Base-by-base conservation (phyloP, 2,329 filamentous ascomycete genomes). In the Exophiala sideris region DNA sequence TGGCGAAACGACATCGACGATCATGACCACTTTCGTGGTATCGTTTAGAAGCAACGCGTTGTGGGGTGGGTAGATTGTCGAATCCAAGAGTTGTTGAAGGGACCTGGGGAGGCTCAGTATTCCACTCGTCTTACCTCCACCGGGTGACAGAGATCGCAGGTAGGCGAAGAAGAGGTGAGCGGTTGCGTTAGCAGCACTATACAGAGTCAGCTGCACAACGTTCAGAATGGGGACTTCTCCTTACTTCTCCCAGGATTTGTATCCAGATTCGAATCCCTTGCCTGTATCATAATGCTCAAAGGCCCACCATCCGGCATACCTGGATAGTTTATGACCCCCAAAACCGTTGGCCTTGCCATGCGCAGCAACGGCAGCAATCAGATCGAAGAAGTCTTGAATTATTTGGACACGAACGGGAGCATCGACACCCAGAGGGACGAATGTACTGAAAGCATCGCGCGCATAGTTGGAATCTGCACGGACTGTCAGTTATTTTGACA, bases 141-240 rank as follows among this genome's bases (percentile, higher is more conserved):
- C 87, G n/a, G 94, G 92, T 1, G 90, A 85, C 44, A 96, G 76
- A 0, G 91, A 96, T 64, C 94, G 84, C 45, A 99, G 82, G 69
- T 97, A 99, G 52, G 94, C 94, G 68, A 99, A 99, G 78, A 99
- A 99, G 50, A 99, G 77, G 75, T 99, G 94, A 66, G 91, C 96
- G 16, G 92, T 91, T 50, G 94, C 94, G 78, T 97, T 91, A 55
- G 94, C 94, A 57, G 92, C 91, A 66, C 89, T 95, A 65, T 24
- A 60, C 44, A 32, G 53, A 29, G 50, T 47, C 16, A 53, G 53
- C 40, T 46, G 20, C 34, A 42, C 32, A 10, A 14, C 12, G 3
- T n/a, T 21, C 6, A 21, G 21, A 32, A 20, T 20, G 46, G 38
- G 10, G n/a, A 34, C 11, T 24, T 11, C 48, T 36, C 68, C 82